Percentiles rank a stretch among this genome's conserved stretches.
phyloP scores from a whole-genome alignment of 23 red algal genomes.

The Gracilaria gracilis region DNA sequence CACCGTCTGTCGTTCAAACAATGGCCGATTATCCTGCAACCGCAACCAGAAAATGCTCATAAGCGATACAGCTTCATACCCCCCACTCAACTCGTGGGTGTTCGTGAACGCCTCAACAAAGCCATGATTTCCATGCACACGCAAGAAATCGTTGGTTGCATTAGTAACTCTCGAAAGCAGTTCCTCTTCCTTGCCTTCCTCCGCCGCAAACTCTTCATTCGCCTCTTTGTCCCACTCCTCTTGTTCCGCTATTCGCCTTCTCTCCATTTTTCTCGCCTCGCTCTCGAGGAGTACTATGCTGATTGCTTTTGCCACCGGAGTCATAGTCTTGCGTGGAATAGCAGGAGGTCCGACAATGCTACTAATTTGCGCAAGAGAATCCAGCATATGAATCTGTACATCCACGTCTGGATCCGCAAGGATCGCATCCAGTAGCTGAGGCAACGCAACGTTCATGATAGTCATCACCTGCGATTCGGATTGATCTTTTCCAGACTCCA shows the following conservation, averaged over 20 bases:
- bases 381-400: constrained; percentile 81
- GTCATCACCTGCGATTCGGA: constrained; percentile 54
- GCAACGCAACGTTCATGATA: constrained; percentile 75
- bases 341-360: constrained; percentile 57
- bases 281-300: constrained; percentile 75
- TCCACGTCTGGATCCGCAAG: constrained; percentile 90
- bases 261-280: constrained; percentile 80
- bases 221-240: constrained; percentile 93
- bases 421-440: constrained; percentile 80
- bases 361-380: constrained; percentile 73
- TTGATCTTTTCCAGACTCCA: constrained; percentile 67
- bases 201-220: constrained; percentile 61
- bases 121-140: constrained; percentile 33
- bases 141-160: constrained; percentile 51
- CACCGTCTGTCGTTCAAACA: constrained; percentile 77
- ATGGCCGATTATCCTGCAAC: constrained; percentile 60
- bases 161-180: constrained; percentile 55
- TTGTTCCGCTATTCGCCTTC: constrained; percentile 56
- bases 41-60: constrained; percentile 77
- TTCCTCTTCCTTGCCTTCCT: constrained; percentile 80
- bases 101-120: constrained; percentile 73
- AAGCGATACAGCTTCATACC: constrained; percentile 44
- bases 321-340: constrained; percentile 49
- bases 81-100: constrained; percentile 43
- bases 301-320: constrained; percentile 53